Conservation (phyloP, 306 rosid species). For the Hippophae gyantsensis region DNA sequence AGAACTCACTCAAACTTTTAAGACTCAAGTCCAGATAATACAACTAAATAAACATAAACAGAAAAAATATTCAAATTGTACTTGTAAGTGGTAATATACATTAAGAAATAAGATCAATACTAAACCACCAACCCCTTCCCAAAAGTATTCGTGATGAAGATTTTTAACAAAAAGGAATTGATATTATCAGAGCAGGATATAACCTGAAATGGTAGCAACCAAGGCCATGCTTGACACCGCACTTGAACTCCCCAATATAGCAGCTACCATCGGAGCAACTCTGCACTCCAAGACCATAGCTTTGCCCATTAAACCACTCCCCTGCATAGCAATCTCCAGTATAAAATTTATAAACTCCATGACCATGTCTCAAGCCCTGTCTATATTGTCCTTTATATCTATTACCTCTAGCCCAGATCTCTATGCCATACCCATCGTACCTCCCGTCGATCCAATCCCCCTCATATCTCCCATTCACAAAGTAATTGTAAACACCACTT, state of each 20-base stretch:
- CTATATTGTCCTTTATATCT: constrained; percentile 76
- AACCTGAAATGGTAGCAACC: constrained; percentile 96
- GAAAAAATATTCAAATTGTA: background rate
- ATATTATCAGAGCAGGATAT: constrained; percentile 6
- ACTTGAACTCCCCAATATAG: constrained; percentile 74
- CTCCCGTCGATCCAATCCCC: constrained; percentile 95
- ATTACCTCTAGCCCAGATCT: constrained; percentile 90
- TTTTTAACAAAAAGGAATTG: too few relatives aligned
- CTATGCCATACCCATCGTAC: constrained; percentile 90
- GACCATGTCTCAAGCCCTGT: constrained; percentile 78
- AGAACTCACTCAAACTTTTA: background rate
- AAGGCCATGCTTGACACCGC: constrained; percentile 82
- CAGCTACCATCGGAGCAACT: constrained; percentile 91
- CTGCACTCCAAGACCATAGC: constrained; percentile 88
- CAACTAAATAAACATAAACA: background rate
- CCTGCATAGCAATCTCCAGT: constrained; percentile 90
- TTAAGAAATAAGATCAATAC: background rate
- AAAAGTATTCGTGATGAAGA: too few relatives aligned
- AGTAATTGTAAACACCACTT: constrained; percentile 89
- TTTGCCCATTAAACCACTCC: constrained; percentile 91
- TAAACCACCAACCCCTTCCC: too few relatives aligned
- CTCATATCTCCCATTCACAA: constrained; percentile 78
- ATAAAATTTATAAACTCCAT: constrained; percentile 71
- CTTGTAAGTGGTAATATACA: background rate
- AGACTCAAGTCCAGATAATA: background rate